phyloP scores from a whole-genome alignment of 331 rosid species.

The Acacia pycnantha region DNA sequence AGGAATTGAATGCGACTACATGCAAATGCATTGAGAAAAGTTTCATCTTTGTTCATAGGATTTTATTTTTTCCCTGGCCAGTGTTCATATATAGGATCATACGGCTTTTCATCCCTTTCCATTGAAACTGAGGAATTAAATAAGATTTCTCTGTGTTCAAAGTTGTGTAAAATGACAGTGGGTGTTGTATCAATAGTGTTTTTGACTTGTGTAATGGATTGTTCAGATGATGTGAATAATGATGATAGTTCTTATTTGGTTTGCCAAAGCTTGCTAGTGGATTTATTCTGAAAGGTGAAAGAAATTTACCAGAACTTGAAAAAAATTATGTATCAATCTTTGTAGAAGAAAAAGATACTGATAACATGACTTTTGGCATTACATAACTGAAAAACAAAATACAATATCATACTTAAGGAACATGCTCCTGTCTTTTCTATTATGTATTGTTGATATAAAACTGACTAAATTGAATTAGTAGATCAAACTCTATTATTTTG shows the following conservation, averaged over 20 bases:
- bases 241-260: neutral
- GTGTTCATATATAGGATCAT: neutral
- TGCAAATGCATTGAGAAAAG: neutral
- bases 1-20: slow-evolving; percentile 42
- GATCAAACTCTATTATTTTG: neutral
- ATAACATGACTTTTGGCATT: neutral
- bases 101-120: neutral
- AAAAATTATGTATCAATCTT: neutral
- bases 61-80: neutral
- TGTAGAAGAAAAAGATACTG: neutral
- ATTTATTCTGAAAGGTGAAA: neutral
- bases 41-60: neutral
- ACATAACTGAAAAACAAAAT: neutral
- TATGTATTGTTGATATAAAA: neutral
- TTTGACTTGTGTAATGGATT: neutral
- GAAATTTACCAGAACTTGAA: neutral
- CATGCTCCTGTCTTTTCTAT: neutral
- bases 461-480: neutral
- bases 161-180: neutral
- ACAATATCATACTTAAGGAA: neutral
- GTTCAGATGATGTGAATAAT: neutral
- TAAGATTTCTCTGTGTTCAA: neutral
- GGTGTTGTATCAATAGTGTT: neutral
- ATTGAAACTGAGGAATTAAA: neutral
- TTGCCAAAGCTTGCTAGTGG: neutral